Conservation (phyloP, 2,329 filamentous ascomycete genomes). For the Aspergillus sp. region DNA sequence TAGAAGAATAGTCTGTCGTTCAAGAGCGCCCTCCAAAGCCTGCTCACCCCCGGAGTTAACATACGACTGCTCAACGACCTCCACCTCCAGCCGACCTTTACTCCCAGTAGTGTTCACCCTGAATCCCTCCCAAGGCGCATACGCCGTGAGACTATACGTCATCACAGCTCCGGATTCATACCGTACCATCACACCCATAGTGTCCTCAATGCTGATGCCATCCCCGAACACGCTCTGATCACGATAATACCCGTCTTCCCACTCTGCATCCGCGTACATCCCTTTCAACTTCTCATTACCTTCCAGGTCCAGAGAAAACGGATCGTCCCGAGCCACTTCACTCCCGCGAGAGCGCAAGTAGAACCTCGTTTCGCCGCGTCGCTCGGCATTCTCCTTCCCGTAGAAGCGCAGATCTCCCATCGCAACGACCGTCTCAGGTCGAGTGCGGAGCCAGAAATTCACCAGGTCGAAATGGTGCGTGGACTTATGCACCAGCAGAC, state of each 20-base stretch:
- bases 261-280: conserved; percentile 64
- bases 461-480: conserved; percentile 66
- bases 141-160: conserved; percentile 58
- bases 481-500: conserved; percentile 62
- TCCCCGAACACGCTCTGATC: conserved; percentile 66
- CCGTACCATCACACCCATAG: conserved; percentile 61
- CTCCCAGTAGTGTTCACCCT: conserved; percentile 47
- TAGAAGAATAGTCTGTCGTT: conserved; percentile 39
- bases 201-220: conserved; percentile 66
- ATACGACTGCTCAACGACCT: conserved; percentile 60
- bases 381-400: conserved; percentile 62
- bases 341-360: conserved; percentile 51
- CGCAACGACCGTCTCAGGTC: conserved; percentile 59
- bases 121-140: conserved; percentile 56
- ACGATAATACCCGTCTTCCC: conserved; percentile 63
- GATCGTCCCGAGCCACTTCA: conserved; percentile 54
- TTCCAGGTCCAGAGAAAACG: conserved; percentile 61
- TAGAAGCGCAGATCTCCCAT: conserved; percentile 63
- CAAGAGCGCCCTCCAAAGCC: conserved; percentile 35
- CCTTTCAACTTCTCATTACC: conserved; percentile 56
- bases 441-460: conserved; percentile 62
- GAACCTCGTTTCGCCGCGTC: conserved; percentile 54
- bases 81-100: conserved; percentile 60
- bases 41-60: conserved; percentile 63
- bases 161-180: conserved; percentile 60